Conservation (phyloP, 2,329 filamentous ascomycete genomes). For the Incumbomyces delicatus region DNA sequence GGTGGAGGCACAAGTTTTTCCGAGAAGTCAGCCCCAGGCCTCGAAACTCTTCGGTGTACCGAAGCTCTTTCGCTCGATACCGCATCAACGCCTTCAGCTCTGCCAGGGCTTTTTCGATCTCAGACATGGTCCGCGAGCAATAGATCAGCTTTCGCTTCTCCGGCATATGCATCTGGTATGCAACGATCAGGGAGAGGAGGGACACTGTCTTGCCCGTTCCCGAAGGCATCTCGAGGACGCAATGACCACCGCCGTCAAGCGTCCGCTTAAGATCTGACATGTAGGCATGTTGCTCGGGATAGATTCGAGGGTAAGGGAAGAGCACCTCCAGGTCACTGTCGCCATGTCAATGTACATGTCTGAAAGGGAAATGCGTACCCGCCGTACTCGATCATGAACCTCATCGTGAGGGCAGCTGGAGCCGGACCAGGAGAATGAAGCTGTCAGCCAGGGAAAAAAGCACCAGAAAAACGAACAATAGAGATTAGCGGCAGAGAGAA, state of each 20-base stretch:
- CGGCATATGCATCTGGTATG: constrained; percentile 88
- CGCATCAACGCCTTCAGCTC: constrained; percentile 92
- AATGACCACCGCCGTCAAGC: constrained; percentile 87
- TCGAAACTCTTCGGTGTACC: constrained; percentile 82
- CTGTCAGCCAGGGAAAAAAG: too few species aligned
- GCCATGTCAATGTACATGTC: constrained; percentile 12
- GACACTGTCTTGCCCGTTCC: constrained; percentile 97
- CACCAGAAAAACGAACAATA: too few species aligned
- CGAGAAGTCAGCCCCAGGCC: constrained; percentile 87
- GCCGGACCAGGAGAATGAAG: too few species aligned
- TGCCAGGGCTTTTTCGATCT: constrained; percentile 93
- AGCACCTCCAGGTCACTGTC: constrained; percentile 56
- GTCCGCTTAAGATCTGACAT: constrained; percentile 83
- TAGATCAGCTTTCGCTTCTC: constrained; percentile 96
- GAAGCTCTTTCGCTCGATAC: constrained; percentile 81
- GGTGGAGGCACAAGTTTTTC: constrained; percentile 94
- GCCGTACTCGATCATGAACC: constrained; percentile 64
- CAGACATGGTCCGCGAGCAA: constrained; percentile 98
- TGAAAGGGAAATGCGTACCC: background rate
- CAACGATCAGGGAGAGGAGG: constrained; percentile 85
- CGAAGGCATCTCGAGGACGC: constrained; percentile 97
- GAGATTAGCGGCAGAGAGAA: too few species aligned
- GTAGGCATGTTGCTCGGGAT: constrained; percentile 66
- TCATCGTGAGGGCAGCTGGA: constrained; percentile 46
- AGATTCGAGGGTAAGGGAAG: constrained; percentile 66